Percentiles rank a stretch among this genome's conserved stretches.
phyloP scores from a whole-genome alignment of 345 rosid species.

The Erodium maritimum region DNA sequence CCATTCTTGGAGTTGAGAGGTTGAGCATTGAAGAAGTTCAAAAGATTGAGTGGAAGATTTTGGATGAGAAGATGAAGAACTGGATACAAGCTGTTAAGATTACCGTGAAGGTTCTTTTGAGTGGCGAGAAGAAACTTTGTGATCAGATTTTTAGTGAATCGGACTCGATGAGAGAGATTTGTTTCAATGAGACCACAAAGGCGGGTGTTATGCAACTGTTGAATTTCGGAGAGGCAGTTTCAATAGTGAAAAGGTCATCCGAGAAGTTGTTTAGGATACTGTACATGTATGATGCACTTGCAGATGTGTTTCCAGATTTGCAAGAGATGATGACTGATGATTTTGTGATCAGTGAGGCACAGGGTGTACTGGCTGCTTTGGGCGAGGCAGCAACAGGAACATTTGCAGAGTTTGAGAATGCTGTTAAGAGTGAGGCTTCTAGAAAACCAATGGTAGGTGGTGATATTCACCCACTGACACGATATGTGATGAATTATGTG shows the following conservation, averaged over 20 bases:
- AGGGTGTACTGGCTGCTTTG: slow-evolving; percentile 48
- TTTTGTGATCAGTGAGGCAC: slow-evolving; percentile 46
- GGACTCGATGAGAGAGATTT: slow-evolving; percentile 47
- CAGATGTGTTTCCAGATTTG: slow-evolving; percentile 42
- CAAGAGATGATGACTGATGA: slow-evolving; percentile 51
- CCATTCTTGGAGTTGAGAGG: slow-evolving; percentile 75
- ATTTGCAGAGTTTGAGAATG: slow-evolving; percentile 80
- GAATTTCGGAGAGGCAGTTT: slow-evolving; percentile 90
- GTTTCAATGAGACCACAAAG: slow-evolving; percentile 79
- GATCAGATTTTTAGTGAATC: slow-evolving; percentile 59
- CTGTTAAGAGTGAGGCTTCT: slow-evolving; percentile 57
- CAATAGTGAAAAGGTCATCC: slow-evolving; percentile 64
- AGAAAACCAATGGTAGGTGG: slow-evolving; percentile 72
- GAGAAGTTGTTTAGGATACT: slow-evolving; percentile 92
- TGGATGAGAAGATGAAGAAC: slow-evolving; percentile 99
- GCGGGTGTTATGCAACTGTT: slow-evolving; percentile 77
- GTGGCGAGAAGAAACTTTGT: slow-evolving; percentile 71
- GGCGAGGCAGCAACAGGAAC: slow-evolving; percentile 81
- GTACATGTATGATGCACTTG: slow-evolving; percentile 84
- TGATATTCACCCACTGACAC: slow-evolving; percentile 91
- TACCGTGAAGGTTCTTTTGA: slow-evolving; percentile 52
- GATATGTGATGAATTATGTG: slow-evolving; percentile 92
- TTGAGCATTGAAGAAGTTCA: slow-evolving; percentile 92
- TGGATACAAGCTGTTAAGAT: slow-evolving; percentile 88
- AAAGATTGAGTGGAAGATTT: slow-evolving; percentile 68